Conservation (phyloP, 192 early-diverging fungal genomes). For the Mortierella hygrophila region DNA sequence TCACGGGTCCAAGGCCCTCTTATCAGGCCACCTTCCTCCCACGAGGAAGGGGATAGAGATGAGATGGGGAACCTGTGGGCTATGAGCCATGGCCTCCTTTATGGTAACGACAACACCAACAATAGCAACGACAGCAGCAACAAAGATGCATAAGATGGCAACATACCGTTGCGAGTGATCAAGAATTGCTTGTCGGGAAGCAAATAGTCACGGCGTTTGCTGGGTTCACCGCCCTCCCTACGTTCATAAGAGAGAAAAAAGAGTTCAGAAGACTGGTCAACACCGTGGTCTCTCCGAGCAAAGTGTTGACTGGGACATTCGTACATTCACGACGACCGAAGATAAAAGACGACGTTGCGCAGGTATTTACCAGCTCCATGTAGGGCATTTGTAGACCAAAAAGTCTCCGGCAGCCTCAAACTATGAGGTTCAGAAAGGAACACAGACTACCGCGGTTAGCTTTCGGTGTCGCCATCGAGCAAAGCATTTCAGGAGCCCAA, state of each 20-base stretch:
- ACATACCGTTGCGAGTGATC: slow-evolving; percentile 88
- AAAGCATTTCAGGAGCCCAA: neutral
- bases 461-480: neutral
- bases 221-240: slow-evolving; percentile 70
- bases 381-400: slow-evolving; percentile 98
- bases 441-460: slow-evolving; percentile 6
- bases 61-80: slow-evolving; percentile 2
- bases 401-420: slow-evolving; percentile 98
- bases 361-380: slow-evolving; percentile 86
- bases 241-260: neutral
- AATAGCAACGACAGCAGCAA: neutral
- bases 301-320: neutral
- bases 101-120: neutral
- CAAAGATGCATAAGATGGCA: neutral
- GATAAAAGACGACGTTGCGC: neutral
- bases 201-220: slow-evolving; percentile 88
- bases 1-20: slow-evolving; percentile 28
- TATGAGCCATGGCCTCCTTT: neutral
- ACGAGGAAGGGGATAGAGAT: slow-evolving; percentile 7
- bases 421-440: slow-evolving; percentile 54
- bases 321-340: neutral
- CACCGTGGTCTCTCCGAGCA: neutral
- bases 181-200: slow-evolving; percentile 93
- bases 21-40: slow-evolving; percentile 6
- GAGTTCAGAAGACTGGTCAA: neutral